Base-by-base conservation (phyloP, 768 basidiomycete genomes). In the Pulveroboletus sp. region DNA sequence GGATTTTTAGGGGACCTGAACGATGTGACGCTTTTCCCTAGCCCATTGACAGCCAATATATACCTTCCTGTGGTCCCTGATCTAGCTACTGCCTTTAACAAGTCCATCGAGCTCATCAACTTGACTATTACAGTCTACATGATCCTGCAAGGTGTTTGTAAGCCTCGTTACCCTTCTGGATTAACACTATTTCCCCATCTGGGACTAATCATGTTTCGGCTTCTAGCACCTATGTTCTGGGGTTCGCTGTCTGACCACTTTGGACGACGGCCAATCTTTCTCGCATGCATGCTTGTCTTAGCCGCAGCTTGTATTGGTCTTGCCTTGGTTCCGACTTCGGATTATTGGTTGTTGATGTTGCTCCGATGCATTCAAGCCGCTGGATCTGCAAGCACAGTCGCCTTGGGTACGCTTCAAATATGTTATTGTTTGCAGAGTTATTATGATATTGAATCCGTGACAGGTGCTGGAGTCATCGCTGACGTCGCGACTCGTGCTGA, bases 1-100 rank as follows among this genome's bases (percentile, higher is more conserved):
- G 6, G 20, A n/a, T n/a, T 23, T 36, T 7, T 41, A 39, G 20
- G 13, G 34, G 13, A 20, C 36, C 49, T 27, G 40, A 27, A 13
- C 14, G 14, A 14, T 27, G 31, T 13, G 12, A 43, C 35, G 8
- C n/a, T n/a, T 35, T 32, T 20, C 27, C 20, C 40, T 40, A 85
- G 84, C 57, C 85, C 86, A 0, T 68, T 90, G 11, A 86, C 87
- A 2, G 76, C 86, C 4, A 89, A 82, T 49, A 85, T 90, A 49
- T 91, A 90, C 61, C 80, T 89, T 38, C 89, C 90, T 5, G 87
- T 83, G 12, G 84, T 94, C 34, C 90, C 90, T 1, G 73, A 77
- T 0, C 67, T 93, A 23, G 74, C 83, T 1, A 53, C 52, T 2
- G 76, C 70, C 5, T 82, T 94, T 59, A 62, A 82, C 57, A 79